Percentiles rank a stretch among this genome's conserved stretches.
phyloP scores from a whole-genome alignment of 495 filamentous ascomycete genomes.

The Podospora anserina region DNA sequence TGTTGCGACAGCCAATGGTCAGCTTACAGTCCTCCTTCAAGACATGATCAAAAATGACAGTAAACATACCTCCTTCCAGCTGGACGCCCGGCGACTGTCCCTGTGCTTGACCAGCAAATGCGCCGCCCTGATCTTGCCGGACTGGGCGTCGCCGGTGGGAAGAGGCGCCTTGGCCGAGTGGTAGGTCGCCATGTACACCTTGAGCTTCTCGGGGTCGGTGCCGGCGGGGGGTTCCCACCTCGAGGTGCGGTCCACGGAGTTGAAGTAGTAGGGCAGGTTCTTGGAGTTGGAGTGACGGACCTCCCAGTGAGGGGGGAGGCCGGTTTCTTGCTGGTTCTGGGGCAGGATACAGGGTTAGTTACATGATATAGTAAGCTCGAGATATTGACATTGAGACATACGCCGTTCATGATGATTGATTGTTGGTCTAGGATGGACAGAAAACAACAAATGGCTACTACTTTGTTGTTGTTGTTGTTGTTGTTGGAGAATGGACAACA shows the following conservation, averaged over 20 bases:
- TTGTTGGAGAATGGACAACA: not conserved
- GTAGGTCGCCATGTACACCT: conserved; percentile 83
- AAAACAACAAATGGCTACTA: not conserved
- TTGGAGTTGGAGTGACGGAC: conserved; percentile 95
- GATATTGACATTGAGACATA: not conserved
- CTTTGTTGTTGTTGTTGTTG: not conserved
- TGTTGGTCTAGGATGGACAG: not conserved
- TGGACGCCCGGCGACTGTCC: conserved; percentile 79
- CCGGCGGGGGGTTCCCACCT: conserved; percentile 89
- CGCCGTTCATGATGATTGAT: not conserved
- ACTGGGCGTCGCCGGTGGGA: conserved; percentile 46
- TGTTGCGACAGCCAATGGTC: conserved; percentile 19
- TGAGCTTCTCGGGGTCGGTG: conserved; percentile 85
- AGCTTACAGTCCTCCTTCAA: not conserved
- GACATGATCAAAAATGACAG: not conserved
- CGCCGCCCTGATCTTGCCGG: conserved; percentile 84
- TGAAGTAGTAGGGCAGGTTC: conserved; percentile 98
- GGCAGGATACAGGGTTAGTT: not conserved
- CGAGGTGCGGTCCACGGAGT: conserved; percentile 73
- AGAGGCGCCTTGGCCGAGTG: conserved; percentile 49
- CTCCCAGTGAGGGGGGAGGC: conserved; percentile 86
- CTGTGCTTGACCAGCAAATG: conserved; percentile 92
- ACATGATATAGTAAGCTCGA: not conserved
- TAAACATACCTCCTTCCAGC: conserved; percentile 70
- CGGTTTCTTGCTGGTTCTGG: conserved; percentile 53